These are phyloP conservation scores for Alternaria infectoria DNA, from an alignment of 2,329 filamentous ascomycete species.

Conservation along the genomic window DNA sequence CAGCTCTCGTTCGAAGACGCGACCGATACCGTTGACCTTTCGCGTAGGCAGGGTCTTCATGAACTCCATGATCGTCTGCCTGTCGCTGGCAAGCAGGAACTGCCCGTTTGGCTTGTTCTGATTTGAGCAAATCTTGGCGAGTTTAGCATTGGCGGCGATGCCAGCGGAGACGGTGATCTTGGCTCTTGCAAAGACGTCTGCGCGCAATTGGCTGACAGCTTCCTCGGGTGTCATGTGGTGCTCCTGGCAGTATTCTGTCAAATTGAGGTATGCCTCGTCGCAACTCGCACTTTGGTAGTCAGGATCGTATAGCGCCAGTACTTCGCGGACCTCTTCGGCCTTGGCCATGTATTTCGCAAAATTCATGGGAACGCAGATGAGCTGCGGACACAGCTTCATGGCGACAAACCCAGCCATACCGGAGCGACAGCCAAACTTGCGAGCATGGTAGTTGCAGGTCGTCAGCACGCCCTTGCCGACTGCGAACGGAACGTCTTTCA, in stretches of 20 bases:
- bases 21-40: constrained; percentile 93
- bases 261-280: constrained; percentile 95
- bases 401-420: constrained; percentile 98
- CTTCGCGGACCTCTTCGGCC: constrained; percentile 81
- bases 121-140: constrained; percentile 96
- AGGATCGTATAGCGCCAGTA: constrained; percentile 86
- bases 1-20: constrained; percentile 90
- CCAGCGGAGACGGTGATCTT: constrained; percentile 91
- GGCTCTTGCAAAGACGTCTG: constrained; percentile 75
- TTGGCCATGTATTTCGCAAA: constrained; percentile 92
- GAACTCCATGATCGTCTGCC: constrained; percentile 78
- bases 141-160: constrained; percentile 88
- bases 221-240: constrained; percentile 73
- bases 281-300: constrained; percentile 93
- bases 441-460: constrained; percentile 85
- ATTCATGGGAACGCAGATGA: constrained; percentile 82
- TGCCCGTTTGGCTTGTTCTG: constrained; percentile 97
- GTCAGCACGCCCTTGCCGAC: constrained; percentile 78
- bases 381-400: constrained; percentile 86
- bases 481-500: constrained; percentile 86
- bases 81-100: constrained; percentile 75
- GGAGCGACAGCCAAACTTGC: constrained; percentile 87
- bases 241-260: constrained; percentile 79
- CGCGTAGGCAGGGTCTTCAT: constrained; percentile 83
- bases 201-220: constrained; percentile 77